phyloP scores from a whole-genome alignment of 2,329 filamentous ascomycete species.

The Claviceps maximensis region DNA sequence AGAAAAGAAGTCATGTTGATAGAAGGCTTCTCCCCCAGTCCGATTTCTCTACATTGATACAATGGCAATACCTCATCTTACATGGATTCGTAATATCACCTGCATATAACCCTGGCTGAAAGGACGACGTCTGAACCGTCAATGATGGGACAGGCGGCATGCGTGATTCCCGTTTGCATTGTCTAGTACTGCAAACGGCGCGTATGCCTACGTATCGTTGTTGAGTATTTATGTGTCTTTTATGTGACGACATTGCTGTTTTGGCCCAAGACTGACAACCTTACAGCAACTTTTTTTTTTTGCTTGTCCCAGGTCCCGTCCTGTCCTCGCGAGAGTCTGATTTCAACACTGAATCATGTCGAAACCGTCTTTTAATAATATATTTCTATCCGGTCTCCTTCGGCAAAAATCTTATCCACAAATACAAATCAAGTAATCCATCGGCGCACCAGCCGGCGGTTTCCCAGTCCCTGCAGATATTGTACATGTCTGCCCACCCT shows the following conservation, averaged over 20 bases:
- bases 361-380: background rate
- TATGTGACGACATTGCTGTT: background rate
- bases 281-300: background rate
- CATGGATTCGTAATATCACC: no score
- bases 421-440: background rate
- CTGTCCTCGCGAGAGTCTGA: no score
- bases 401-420: background rate
- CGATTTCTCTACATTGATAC: background rate
- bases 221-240: background rate
- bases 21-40: no score
- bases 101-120: background rate
- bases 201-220: background rate
- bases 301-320: background rate
- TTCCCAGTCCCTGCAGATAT: conserved; percentile 16
- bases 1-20: background rate
- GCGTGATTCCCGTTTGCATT: background rate
- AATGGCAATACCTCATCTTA: no score
- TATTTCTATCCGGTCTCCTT: background rate
- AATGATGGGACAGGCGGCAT: background rate
- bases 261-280: background rate
- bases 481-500: background rate
- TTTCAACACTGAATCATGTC: background rate
- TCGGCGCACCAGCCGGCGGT: background rate
- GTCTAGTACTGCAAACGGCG: background rate
- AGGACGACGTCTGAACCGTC: background rate